Percentiles rank a stretch among this genome's conserved stretches.
These are phyloP conservation scores for Lactifluus subvellereus DNA, from an alignment of 768 basidiomycete genomes.

Conservation along the genomic window DNA sequence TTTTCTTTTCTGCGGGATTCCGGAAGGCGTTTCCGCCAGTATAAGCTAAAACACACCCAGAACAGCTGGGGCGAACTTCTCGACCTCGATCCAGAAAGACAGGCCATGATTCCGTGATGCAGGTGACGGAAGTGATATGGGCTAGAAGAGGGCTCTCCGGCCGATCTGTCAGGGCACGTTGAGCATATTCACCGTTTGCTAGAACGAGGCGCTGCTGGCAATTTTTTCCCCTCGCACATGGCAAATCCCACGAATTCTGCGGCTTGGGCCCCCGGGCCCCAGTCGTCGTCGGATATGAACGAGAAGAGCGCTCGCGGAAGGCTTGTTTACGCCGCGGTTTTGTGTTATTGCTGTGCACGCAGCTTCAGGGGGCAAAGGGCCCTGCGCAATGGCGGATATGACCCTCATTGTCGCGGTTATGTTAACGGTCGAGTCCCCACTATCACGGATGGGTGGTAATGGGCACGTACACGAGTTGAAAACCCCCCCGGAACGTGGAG, in stretches of 20 bases:
- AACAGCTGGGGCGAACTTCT: neutral
- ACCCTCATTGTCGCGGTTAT: neutral
- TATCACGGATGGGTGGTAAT: neutral
- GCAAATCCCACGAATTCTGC: neutral
- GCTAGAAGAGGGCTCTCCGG: neutral
- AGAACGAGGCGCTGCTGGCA: neutral
- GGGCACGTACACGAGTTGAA: neutral
- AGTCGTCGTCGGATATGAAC: neutral
- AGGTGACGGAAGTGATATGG: neutral
- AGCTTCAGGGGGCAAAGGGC: neutral
- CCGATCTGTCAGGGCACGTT: neutral
- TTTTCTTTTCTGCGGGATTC: neutral
- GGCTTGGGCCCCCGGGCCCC: neutral
- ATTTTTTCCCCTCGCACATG: too few species aligned
- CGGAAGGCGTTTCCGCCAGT: neutral
- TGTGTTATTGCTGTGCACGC: neutral
- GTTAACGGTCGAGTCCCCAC: neutral
- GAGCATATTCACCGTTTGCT: too few species aligned
- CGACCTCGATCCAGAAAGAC: neutral
- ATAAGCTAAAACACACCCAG: neutral
- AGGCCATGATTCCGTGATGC: neutral
- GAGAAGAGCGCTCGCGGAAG: neutral
- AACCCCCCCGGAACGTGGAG: neutral
- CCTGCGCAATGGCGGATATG: neutral
- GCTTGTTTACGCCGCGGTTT: neutral